These are phyloP conservation scores for Boletus huronensis DNA, from an alignment of 768 basidiomycete genomes.

Conservation along the genomic window DNA sequence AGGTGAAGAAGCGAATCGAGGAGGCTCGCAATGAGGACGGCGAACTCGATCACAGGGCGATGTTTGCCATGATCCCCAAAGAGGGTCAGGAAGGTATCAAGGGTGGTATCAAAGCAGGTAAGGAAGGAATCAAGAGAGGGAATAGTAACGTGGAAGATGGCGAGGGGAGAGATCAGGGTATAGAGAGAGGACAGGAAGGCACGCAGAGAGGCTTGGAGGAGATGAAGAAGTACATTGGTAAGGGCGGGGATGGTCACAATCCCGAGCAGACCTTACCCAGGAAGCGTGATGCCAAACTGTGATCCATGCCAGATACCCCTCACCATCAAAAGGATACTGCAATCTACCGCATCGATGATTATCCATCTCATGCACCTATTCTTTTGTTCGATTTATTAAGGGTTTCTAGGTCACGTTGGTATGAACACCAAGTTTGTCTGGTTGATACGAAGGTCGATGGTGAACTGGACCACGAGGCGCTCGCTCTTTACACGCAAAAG, in stretches of 20 bases:
- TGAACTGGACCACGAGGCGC: no score
- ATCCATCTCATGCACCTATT: background rate
- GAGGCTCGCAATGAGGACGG: constrained; percentile 1
- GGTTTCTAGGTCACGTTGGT: background rate
- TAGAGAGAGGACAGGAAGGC: constrained; percentile 8
- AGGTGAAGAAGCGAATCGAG: constrained; percentile 12
- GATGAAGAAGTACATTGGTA: constrained; percentile 2
- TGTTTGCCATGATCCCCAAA: constrained; percentile 11
- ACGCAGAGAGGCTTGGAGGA: constrained; percentile 10
- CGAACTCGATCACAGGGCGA: constrained; percentile 2
- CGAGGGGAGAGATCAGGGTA: constrained; percentile 1
- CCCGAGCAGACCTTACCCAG: constrained; percentile 5
- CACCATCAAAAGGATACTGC: background rate
- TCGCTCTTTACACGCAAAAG: no score
- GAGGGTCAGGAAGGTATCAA: constrained; percentile 1
- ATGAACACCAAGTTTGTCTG: no score
- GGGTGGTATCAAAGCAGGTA: background rate
- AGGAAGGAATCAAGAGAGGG: constrained; percentile 2
- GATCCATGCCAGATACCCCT: constrained; percentile 13
- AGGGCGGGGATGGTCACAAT: constrained; percentile 7
- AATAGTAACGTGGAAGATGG: background rate
- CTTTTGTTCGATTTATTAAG: background rate
- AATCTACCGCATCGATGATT: background rate
- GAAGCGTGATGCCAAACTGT: constrained; percentile 26
- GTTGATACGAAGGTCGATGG: no score